Conservation (phyloP, 148 eudicot species). For the Rhododendron molle region DNA sequence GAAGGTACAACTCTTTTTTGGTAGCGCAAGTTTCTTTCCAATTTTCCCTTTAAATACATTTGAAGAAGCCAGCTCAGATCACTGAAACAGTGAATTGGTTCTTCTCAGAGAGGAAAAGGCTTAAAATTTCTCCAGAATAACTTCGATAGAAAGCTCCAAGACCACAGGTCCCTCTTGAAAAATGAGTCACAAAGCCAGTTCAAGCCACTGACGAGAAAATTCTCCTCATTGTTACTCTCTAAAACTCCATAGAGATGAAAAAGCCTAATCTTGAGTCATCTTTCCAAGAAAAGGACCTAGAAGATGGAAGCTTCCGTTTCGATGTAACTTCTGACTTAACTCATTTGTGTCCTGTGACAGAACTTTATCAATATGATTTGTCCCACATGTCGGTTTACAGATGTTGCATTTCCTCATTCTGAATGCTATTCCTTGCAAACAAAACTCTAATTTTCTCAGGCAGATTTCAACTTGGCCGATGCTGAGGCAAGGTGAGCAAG, state of each 20-base stretch:
- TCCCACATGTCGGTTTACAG: not conserved
- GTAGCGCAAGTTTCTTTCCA: not conserved
- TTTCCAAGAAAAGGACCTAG: not conserved
- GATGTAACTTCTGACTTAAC: not conserved
- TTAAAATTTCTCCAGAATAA: too few species aligned
- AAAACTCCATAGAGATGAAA: not conserved
- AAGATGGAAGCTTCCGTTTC: not conserved
- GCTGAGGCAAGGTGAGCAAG: slow-evolving; percentile 75
- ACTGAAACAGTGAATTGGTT: too few species aligned
- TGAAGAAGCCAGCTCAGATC: too few species aligned
- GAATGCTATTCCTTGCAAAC: not conserved
- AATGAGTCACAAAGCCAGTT: too few species aligned
- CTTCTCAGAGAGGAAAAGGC: too few species aligned
- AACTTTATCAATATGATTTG: not conserved
- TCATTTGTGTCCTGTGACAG: not conserved
- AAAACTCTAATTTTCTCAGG: slow-evolving; percentile 22
- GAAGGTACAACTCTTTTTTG: too few species aligned
- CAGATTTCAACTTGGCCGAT: slow-evolving; percentile 73
- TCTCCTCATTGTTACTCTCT: not conserved
- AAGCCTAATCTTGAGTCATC: not conserved
- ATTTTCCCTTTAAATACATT: not conserved
- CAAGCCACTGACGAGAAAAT: not conserved
- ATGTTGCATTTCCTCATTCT: not conserved
- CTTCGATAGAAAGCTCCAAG: too few species aligned
- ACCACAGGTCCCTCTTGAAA: too few species aligned